phyloP scores from a whole-genome alignment of 352 stramenopile species.

The Stephanocyclus meneghinianus region DNA sequence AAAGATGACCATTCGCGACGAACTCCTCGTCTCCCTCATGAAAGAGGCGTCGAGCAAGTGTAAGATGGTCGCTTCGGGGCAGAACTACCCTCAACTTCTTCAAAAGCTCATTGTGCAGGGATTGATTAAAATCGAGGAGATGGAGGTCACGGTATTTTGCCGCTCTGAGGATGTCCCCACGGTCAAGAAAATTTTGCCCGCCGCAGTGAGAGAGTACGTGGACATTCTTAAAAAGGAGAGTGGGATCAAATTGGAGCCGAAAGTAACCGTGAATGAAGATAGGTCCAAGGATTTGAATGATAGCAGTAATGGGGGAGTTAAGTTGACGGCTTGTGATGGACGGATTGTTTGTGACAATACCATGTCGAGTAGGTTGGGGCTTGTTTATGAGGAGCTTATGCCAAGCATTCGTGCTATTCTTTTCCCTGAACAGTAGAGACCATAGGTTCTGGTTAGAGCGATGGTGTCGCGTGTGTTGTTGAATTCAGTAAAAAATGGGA shows the following conservation, averaged over 20 bases:
- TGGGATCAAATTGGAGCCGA: conserved; percentile 89
- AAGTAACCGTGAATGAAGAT: conserved; percentile 89
- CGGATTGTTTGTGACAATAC: conserved; percentile 98
- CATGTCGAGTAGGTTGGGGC: conserved; percentile 87
- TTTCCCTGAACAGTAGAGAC: conserved; percentile 68
- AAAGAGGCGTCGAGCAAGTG: conserved; percentile 67
- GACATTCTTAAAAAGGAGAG: conserved; percentile 87
- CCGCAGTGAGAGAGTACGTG: conserved; percentile 86
- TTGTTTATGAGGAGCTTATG: conserved; percentile 85
- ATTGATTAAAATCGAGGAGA: conserved; percentile 97
- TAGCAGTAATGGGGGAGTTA: conserved; percentile 74
- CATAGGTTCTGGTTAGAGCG: not conserved
- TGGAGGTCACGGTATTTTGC: conserved; percentile 90
- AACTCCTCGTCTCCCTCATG: conserved; percentile 66
- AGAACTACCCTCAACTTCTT: conserved; percentile 92
- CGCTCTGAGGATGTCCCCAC: conserved; percentile 89
- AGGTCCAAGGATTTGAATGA: conserved; percentile 86
- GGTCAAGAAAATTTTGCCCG: conserved; percentile 87
- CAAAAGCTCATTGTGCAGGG: conserved; percentile 96
- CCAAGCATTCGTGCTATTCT: conserved; percentile 81
- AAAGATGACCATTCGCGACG: conserved; percentile 92
- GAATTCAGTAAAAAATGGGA: not conserved
- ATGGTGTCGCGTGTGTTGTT: no score
- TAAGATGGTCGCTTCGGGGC: conserved; percentile 69
- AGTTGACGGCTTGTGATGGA: conserved; percentile 85